A percentile compares a stretch with the other conserved stretches of the same genome.
Conservation (phyloP, 345 rosid species). For the Anacardium occidentale region DNA sequence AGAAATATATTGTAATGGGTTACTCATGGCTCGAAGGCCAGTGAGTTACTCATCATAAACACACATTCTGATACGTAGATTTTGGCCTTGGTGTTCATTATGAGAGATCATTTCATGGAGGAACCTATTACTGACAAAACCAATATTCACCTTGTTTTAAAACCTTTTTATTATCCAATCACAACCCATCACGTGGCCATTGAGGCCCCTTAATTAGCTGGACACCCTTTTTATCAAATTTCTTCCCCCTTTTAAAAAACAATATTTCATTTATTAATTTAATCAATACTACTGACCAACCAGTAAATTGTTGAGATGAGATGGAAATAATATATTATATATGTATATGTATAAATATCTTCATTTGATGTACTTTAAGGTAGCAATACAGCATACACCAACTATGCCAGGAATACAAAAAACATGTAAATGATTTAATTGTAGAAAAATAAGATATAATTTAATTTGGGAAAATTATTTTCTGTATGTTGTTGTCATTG, state of each 20-base stretch:
- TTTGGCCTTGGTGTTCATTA: conserved; percentile 18
- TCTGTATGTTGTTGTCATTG: background rate
- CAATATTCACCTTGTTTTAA: conserved; percentile 18
- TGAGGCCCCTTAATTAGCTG: conserved; percentile 8
- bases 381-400: background rate
- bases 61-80: conserved; percentile 15
- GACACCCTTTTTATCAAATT: background rate
- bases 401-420: background rate
- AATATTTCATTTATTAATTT: no score
- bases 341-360: no score
- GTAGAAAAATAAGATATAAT: background rate
- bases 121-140: conserved; percentile 30
- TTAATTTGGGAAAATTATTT: background rate
- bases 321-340: no score
- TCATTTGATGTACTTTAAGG: background rate
- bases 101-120: conserved; percentile 21
- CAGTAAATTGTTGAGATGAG: no score
- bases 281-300: no score
- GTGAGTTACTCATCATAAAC: background rate
- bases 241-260: no score
- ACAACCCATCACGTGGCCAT: conserved; percentile 17
- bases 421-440: background rate
- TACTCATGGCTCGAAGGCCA: conserved; percentile 22
- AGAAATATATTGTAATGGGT: conserved; percentile 29
- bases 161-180: conserved; percentile 16